These are phyloP conservation scores for Aspergillus nomiae DNA, from an alignment of 2,329 filamentous ascomycete species.

Conservation along the genomic window DNA sequence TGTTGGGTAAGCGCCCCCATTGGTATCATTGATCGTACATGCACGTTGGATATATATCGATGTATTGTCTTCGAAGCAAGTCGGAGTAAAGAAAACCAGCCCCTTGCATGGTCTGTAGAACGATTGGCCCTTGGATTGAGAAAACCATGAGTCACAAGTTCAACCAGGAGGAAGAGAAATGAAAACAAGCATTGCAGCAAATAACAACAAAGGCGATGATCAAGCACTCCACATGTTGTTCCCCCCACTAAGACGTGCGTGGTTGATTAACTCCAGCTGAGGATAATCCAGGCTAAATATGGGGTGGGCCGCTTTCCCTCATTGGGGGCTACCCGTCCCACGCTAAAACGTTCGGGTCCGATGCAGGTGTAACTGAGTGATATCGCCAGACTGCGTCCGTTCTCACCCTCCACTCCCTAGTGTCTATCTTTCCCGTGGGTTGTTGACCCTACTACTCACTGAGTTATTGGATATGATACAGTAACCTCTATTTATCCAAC, in stretches of 20 bases:
- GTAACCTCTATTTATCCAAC: background rate
- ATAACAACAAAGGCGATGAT: background rate
- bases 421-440: background rate
- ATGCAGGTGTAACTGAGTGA: background rate
- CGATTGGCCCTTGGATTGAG: background rate
- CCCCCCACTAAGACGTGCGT: background rate
- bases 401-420: background rate
- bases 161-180: background rate
- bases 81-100: background rate
- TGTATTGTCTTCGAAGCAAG: background rate
- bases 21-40: background rate
- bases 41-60: background rate
- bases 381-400: background rate
- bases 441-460: conserved; percentile 52
- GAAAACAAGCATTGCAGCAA: background rate
- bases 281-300: background rate
- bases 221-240: background rate
- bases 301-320: background rate
- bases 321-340: background rate
- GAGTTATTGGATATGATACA: background rate
- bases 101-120: background rate
- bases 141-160: background rate
- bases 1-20: background rate
- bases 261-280: background rate
- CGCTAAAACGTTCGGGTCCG: background rate